Percentiles rank a stretch among this genome's conserved stretches.
Conservation (phyloP, 768 basidiomycete genomes). For the Termitomyces sp. region DNA sequence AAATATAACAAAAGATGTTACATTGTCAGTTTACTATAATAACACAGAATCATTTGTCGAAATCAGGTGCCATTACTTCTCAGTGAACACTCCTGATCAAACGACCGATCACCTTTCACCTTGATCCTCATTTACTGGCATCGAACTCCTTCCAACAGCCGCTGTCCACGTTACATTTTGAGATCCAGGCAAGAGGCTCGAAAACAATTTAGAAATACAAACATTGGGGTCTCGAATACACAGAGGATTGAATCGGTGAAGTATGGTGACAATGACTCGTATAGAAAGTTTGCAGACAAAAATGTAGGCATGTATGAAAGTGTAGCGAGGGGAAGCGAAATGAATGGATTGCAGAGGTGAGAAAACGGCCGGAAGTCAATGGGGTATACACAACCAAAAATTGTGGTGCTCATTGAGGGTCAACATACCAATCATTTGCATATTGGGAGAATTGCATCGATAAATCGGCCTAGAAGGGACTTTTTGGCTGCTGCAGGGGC, state of each 20-base stretch:
- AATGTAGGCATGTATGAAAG: too few relatives aligned
- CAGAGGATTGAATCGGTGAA: neutral
- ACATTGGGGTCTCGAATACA: neutral
- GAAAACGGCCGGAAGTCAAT: neutral
- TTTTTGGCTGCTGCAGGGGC: neutral
- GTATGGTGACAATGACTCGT: neutral
- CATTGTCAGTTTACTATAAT: too few relatives aligned
- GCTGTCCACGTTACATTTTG: too few relatives aligned
- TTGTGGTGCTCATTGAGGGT: neutral
- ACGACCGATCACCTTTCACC: too few relatives aligned
- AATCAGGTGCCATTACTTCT: too few relatives aligned
- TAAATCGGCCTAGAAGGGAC: neutral
- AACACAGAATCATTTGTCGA: too few relatives aligned
- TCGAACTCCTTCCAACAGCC: too few relatives aligned
- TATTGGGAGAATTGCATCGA: slow-evolving; percentile 1
- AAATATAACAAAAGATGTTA: too few relatives aligned
- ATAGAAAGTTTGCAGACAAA: neutral
- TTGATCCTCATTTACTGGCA: too few relatives aligned
- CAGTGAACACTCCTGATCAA: too few relatives aligned
- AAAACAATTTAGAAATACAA: neutral
- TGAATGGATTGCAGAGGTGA: neutral
- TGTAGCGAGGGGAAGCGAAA: too few relatives aligned
- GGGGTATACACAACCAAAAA: neutral
- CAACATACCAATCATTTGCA: neutral
- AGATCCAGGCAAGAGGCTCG: too few relatives aligned